Percentiles rank a stretch among this genome's conserved stretches.
These are phyloP conservation scores for Keithomyces neogunnii DNA, from an alignment of 2,329 filamentous ascomycete genomes.

Conservation along the genomic window DNA sequence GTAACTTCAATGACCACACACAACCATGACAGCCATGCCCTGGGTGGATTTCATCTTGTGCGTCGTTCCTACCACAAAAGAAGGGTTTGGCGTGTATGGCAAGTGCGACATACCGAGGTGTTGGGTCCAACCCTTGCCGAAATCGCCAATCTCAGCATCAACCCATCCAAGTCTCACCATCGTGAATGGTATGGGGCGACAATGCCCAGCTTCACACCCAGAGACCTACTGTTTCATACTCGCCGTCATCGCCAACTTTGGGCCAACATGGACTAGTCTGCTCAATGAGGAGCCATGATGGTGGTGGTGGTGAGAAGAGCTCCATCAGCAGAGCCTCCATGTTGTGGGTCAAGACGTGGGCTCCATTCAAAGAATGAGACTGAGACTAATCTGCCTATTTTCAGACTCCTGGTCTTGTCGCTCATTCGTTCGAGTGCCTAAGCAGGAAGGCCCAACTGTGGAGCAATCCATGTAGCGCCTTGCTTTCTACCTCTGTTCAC, in stretches of 20 bases:
- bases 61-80: not conserved
- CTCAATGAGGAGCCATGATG: not conserved
- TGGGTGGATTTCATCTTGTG: not conserved
- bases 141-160: not conserved
- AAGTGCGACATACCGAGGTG: not conserved
- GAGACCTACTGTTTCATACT: not conserved
- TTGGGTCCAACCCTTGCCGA: not conserved
- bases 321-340: not conserved
- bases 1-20: not conserved
- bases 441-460: conserved; percentile 8
- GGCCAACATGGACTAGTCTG: not conserved
- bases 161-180: not conserved
- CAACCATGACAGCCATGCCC: not conserved
- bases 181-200: not conserved
- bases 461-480: conserved; percentile 5
- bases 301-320: not conserved
- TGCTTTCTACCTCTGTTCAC: not conserved
- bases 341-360: not conserved
- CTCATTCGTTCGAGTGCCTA: not conserved
- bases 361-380: not conserved
- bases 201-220: not conserved
- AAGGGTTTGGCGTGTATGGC: not conserved
- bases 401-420: not conserved
- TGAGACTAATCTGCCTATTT: not conserved
- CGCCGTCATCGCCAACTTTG: not conserved